Conservation (phyloP, 179 eudicot species). For the Carnegiea gigantea region DNA sequence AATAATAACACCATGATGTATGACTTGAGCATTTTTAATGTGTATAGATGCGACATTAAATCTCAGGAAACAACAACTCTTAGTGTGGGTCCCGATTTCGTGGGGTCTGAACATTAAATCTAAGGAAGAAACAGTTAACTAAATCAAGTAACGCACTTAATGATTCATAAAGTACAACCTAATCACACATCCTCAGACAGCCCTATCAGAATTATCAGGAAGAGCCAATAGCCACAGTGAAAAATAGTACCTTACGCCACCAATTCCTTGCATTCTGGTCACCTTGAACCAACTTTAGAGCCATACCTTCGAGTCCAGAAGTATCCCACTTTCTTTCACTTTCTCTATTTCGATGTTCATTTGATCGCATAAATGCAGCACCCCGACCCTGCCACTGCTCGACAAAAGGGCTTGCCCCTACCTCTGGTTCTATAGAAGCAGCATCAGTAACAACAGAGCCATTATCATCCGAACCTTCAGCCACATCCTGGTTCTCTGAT, state of each 20-base stretch:
- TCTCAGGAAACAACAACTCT: not conserved
- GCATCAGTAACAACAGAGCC: slow-evolving; percentile 37
- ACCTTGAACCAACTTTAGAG: slow-evolving; percentile 78
- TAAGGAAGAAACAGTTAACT: not conserved
- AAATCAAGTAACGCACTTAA: not conserved
- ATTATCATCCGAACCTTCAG: slow-evolving; percentile 33
- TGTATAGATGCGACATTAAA: not conserved
- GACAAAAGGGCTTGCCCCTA: slow-evolving; percentile 64
- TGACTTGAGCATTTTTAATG: not conserved
- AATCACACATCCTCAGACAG: not conserved
- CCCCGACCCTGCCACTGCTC: slow-evolving; percentile 91
- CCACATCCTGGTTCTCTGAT: slow-evolving; percentile 33
- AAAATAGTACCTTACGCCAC: slow-evolving; percentile 80
- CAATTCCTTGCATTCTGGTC: slow-evolving; percentile 84
- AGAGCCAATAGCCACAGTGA: not conserved
- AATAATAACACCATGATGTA: not conserved
- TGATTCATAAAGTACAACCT: not conserved
- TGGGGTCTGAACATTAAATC: not conserved
- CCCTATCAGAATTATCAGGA: not conserved
- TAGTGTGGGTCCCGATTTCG: too few relatives aligned
- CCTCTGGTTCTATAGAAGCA: slow-evolving; percentile 30
- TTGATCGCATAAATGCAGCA: slow-evolving; percentile 77
- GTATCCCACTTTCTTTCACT: slow-evolving; percentile 60
- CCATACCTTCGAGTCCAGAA: slow-evolving; percentile 78
- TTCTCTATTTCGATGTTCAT: slow-evolving; percentile 69